Base-by-base conservation (phyloP, 306 rosid genomes). In the Pyrus pyrifolia region DNA sequence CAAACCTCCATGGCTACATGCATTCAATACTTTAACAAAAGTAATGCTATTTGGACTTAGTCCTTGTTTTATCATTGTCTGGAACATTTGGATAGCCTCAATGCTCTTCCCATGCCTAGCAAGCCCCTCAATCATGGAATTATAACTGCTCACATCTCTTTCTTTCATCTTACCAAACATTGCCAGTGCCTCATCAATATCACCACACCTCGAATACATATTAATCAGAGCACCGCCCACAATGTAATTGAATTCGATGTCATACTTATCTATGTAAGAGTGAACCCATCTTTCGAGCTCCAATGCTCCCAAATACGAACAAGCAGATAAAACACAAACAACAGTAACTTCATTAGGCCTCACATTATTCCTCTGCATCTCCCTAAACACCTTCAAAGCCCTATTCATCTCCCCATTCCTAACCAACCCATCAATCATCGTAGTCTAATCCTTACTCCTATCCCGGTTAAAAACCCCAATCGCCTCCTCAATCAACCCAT, bases 1-100 rank as follows among this genome's bases (percentile, higher is more conserved):
- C 86, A 83, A 74, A 68, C 91, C 91, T 19, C 83, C 83, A 81
- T 83, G 87, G 68, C 89, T 87, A 64, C 86, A 83, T 42, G 91
- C 87, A 67, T 78, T 85, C 70, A 85, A 73, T 8, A 83, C 86
- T 4, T 68, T 80, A 74, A 83, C 87, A 68, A 87, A 85, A 6
- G 84, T 87, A 10, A 87, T 80, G 45, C 63, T 53, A 52, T 83
- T 85, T 31, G 87, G 91, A 46, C 52, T 73, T 38, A 79, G 15
- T 25, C 85, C 45, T 23, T 17, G 71, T 45, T 57, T 68, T 49
- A 70, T 53, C 89, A 87, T 85, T 49, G 46, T 72, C 63, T 67
- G 18, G n/a, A 85, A 81, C 78, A 83, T 70, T n/a, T 83, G 73
- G 11, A 83, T 31, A 9, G 86, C 84, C 51, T 71, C 78, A 14